phyloP scores from a whole-genome alignment of 345 rosid genomes.

The Populus pruinosa region DNA sequence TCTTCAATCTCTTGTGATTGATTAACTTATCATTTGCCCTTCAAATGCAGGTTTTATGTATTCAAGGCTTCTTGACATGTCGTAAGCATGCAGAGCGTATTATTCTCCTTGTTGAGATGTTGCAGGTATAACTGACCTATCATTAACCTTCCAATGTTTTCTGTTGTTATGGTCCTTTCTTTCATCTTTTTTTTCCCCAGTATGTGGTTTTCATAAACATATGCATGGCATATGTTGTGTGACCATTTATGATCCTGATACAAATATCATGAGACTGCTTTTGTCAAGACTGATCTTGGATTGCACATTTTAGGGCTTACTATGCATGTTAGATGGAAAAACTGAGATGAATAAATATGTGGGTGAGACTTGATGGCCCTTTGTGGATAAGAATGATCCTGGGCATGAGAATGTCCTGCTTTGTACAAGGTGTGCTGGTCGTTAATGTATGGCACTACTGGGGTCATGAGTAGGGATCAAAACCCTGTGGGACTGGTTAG shows the following conservation, averaged over 20 bases:
- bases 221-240: neutral
- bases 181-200: neutral
- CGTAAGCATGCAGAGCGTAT: slow-evolving; percentile 97
- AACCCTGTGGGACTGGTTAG: neutral
- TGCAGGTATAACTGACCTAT: slow-evolving; percentile 64
- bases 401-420: neutral
- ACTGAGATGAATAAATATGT: neutral
- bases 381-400: neutral
- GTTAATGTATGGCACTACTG: neutral
- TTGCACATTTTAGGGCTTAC: neutral
- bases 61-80: slow-evolving; percentile 97
- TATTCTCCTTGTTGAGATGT: slow-evolving; percentile 96
- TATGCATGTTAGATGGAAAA: neutral
- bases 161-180: neutral
- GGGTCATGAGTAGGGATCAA: neutral
- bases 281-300: neutral
- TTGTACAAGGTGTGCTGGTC: neutral
- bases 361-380: neutral
- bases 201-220: neutral
- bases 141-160: neutral
- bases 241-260: neutral
- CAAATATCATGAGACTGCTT: neutral
- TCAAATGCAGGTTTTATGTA: slow-evolving; percentile 74
- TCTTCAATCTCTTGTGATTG: neutral
- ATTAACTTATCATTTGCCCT: neutral